Evolutionary conservation across 108 stramenopile species (phyloP), one percentile per base, ranked within the genome.

Genomic region (Cafeteria roenbergensis): DNA sequence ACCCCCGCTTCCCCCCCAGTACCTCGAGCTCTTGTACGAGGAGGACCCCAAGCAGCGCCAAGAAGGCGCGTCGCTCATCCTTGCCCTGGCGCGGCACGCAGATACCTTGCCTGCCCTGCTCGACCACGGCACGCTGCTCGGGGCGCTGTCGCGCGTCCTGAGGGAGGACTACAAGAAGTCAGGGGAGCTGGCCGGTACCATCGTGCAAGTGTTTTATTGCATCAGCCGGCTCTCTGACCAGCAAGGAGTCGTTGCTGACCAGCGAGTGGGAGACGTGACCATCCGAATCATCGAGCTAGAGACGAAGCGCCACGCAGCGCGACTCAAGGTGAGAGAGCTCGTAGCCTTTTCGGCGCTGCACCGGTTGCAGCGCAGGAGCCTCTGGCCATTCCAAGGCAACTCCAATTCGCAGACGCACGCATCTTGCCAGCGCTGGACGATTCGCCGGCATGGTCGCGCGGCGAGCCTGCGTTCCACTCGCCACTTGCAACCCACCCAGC

Each of bases 151-250:
- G 12, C 75, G 84, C 8, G 78, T 79, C 38, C 60, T 83, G 37
- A 58, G 61, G 51, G 84, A 85, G 54, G 84, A 85, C 67, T 80
- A 52, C 71, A 72, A 69, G 69, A 78, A 78, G 68, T 74, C 68
- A 28, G 55, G 68, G 8, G 84, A 80, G 59, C 67, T 85, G 8
- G 63, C 78, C 34, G 77, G 75, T 63, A 79, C 78, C 35, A 76
- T 85, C 55, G n/a, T 79, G 62, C 51, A 82, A 21, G 71, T 80
- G 4, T 83, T 85, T 31, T 64, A 80, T 34, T 63, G 74, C 36
- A 81, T 85, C 51, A 77, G 75, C 34, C 82, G 80, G 67, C 83
- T 83, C 61, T 60, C 73, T 55, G 77, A 85, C 65, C 78, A 83
- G 78, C 84, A 85, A 55, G 57, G 38, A 9, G 66, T 78, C 36